A percentile compares a stretch with the other conserved stretches of the same genome.
phyloP scores from a whole-genome alignment of 306 rosid species.

The Vigna radiata region DNA sequence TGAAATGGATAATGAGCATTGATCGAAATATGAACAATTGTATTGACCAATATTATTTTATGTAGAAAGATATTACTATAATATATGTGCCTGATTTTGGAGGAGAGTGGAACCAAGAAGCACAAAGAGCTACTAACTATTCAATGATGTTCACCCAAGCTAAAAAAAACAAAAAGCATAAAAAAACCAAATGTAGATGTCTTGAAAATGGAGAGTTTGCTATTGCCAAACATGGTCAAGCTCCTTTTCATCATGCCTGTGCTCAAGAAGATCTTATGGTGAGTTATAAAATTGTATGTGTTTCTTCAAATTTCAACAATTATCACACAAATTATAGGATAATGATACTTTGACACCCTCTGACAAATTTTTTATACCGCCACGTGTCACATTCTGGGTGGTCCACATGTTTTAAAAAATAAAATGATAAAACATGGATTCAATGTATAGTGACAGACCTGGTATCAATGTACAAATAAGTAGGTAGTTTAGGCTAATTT shows the following conservation, averaged over 20 bases:
- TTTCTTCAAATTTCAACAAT: background rate
- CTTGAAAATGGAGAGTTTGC: slow-evolving; percentile 35
- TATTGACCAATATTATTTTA: background rate
- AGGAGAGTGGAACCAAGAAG: slow-evolving; percentile 74
- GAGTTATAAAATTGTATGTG: background rate
- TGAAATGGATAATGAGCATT: too few relatives aligned
- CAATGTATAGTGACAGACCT: too few relatives aligned
- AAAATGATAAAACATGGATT: too few relatives aligned
- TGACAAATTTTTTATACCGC: too few relatives aligned
- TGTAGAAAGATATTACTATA: slow-evolving; percentile 54
- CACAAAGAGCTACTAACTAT: slow-evolving; percentile 58
- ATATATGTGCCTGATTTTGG: slow-evolving; percentile 86
- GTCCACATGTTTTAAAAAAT: too few relatives aligned
- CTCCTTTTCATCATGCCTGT: slow-evolving; percentile 26
- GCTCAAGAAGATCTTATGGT: slow-evolving; percentile 44
- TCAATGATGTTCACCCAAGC: slow-evolving; percentile 72
- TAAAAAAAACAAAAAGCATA: slow-evolving; percentile 63
- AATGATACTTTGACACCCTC: too few relatives aligned
- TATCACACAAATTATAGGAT: too few relatives aligned
- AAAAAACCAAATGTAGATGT: slow-evolving; percentile 62
- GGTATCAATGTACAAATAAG: too few relatives aligned
- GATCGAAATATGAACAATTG: too few relatives aligned
- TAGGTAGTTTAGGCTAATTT: too few relatives aligned
- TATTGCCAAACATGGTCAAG: slow-evolving; percentile 17
- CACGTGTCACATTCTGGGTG: too few relatives aligned